Conservation (phyloP, 2,329 filamentous ascomycete genomes). For the Ophiocordyceps australis region DNA sequence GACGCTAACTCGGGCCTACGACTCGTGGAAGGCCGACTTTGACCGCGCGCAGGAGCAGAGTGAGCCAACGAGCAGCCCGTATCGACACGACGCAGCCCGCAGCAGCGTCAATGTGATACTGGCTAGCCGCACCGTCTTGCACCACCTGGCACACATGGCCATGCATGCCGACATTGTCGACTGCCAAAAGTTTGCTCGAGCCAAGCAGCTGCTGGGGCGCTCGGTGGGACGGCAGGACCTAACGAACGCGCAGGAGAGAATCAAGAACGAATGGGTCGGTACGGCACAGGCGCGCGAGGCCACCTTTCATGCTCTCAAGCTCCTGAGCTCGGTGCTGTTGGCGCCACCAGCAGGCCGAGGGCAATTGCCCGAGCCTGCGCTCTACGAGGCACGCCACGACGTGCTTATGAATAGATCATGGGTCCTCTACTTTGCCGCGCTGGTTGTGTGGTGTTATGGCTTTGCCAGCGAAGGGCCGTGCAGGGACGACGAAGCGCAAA, state of each 20-base stretch:
- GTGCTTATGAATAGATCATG: constrained; percentile 81
- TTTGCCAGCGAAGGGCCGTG: constrained; percentile 76
- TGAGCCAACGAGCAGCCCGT: constrained; percentile 32
- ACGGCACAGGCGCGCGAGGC: constrained; percentile 79
- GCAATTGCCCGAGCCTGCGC: no score
- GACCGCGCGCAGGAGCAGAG: constrained; percentile 58
- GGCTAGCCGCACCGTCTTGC: constrained; percentile 74
- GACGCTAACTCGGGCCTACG: constrained; percentile 72
- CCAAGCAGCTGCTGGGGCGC: constrained; percentile 67
- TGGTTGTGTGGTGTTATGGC: constrained; percentile 92
- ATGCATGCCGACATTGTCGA: constrained; percentile 98
- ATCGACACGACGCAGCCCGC: constrained; percentile 34
- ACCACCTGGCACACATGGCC: constrained; percentile 91
- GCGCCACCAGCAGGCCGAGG: no score
- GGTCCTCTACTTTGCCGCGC: constrained; percentile 82
- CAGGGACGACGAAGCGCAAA: constrained; percentile 28
- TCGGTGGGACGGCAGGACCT: constrained; percentile 73
- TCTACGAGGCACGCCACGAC: constrained; percentile 80
- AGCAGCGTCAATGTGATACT: constrained; percentile 51
- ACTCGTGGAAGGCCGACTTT: constrained; percentile 86
- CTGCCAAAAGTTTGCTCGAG: constrained; percentile 86
- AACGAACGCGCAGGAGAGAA: constrained; percentile 58
- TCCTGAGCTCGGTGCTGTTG: constrained; percentile 69
- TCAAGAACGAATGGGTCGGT: constrained; percentile 80
- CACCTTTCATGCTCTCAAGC: constrained; percentile 80